Conservation (phyloP, 495 filamentous ascomycete species). For the Rusavskia elegans region DNA sequence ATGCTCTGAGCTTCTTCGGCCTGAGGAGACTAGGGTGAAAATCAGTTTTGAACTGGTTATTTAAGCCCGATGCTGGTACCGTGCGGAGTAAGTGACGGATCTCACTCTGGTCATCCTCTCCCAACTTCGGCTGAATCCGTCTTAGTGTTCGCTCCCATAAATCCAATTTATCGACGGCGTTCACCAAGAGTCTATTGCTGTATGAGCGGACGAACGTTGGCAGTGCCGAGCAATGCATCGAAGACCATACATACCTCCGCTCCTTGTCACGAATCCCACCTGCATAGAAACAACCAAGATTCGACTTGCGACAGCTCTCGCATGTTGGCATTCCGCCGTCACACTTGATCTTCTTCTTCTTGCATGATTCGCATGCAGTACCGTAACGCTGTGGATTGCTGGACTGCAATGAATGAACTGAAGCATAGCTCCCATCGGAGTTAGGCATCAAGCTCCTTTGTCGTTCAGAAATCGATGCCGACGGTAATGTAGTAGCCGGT, state of each 20-base stretch:
- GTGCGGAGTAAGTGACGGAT: constrained; percentile 1
- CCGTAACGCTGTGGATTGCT: constrained; percentile 13
- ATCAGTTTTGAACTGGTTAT: constrained; percentile 2
- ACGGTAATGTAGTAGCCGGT: background rate
- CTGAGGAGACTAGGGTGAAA: constrained; percentile 1
- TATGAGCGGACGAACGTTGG: background rate
- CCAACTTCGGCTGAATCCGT: constrained; percentile 13
- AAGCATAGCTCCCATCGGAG: background rate
- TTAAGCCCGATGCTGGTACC: background rate
- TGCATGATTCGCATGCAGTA: constrained; percentile 32
- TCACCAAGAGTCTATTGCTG: constrained; percentile 26
- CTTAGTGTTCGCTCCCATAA: constrained; percentile 25
- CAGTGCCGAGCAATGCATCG: background rate
- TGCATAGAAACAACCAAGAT: constrained; percentile 35
- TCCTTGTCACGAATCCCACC: constrained; percentile 42
- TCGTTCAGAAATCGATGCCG: constrained; percentile 1
- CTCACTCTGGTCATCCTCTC: constrained; percentile 17
- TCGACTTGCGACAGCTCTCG: constrained; percentile 35
- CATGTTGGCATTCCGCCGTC: constrained; percentile 38
- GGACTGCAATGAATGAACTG: background rate
- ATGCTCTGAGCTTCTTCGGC: background rate
- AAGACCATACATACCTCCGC: constrained; percentile 30
- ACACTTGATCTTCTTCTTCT: constrained; percentile 41
- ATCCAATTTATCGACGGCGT: constrained; percentile 31
- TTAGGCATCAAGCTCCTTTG: constrained; percentile 1